Evolutionary conservation across 805 yeast genomes (phyloP).

Genomic region (Ogataea sp.): DNA sequence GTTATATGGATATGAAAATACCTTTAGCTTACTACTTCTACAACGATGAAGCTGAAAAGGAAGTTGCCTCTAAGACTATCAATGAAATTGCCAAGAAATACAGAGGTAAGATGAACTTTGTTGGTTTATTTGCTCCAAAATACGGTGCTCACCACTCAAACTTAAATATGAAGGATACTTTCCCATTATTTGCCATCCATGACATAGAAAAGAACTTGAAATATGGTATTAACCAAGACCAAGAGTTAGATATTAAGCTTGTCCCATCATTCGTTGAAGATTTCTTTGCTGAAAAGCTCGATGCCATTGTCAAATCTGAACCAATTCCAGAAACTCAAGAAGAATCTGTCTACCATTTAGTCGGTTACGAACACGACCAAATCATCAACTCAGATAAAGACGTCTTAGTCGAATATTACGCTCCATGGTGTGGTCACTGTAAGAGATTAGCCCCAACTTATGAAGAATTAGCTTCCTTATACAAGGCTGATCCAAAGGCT

Average conservation of each 20-base stretch:
- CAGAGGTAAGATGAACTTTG: conserved; percentile 80
- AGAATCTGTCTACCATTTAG: conserved; percentile 59
- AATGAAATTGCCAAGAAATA: conserved; percentile 59
- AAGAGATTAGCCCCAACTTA: conserved; percentile 82
- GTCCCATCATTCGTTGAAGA: conserved; percentile 57
- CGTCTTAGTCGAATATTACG: conserved; percentile 84
- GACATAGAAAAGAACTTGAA: conserved; percentile 60
- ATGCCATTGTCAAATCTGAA: conserved; percentile 77
- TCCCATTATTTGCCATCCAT: conserved; percentile 90
- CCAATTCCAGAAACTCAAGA: conserved; percentile 79
- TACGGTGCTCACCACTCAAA: conserved; percentile 84
- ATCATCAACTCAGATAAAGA: conserved; percentile 58
- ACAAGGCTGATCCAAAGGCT: conserved; percentile 40
- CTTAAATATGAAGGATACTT: conserved; percentile 74
- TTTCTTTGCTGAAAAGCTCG: conserved; percentile 55
- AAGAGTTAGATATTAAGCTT: conserved; percentile 39
- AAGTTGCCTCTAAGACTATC: conserved; percentile 42
- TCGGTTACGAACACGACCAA: conserved; percentile 74
- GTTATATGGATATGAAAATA: conserved; percentile 59
- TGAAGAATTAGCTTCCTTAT: conserved; percentile 77
- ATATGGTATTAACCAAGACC: conserved; percentile 64
- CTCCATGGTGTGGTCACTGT: conserved; percentile 98
- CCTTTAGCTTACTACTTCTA: conserved; percentile 91
- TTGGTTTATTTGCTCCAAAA: conserved; percentile 72
- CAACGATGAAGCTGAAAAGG: conserved; percentile 58